Evolutionary conservation across 2,329 filamentous ascomycete genomes (phyloP).

Genomic region (Calonectria honghensis): DNA sequence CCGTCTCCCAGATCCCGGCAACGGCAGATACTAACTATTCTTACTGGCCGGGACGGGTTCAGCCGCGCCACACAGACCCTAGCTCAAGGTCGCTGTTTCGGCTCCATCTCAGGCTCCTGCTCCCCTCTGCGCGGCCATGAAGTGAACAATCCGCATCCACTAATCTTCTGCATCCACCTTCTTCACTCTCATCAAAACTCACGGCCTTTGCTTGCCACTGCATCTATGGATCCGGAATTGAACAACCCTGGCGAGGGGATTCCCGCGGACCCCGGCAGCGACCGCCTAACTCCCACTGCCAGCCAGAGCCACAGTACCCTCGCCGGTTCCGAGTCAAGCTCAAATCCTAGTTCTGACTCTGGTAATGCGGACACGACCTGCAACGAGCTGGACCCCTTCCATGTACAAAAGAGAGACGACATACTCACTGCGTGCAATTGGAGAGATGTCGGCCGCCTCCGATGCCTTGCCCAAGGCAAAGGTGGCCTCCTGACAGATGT

Average conservation of each 20-base stretch:
- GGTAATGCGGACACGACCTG: conserved; percentile 35
- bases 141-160: conserved; percentile 37
- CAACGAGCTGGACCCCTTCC: conserved; percentile 42
- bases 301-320: conserved; percentile 41
- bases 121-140: conserved; percentile 39
- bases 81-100: conserved; percentile 36
- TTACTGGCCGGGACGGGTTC: conserved; percentile 24
- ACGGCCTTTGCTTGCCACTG: not conserved
- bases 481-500: conserved; percentile 82
- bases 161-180: conserved; percentile 20
- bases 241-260: conserved; percentile 29
- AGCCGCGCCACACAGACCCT: conserved; percentile 43
- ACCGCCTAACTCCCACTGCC: conserved; percentile 37
- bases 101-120: conserved; percentile 25
- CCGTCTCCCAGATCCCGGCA: conserved; percentile 11
- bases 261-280: conserved; percentile 32
- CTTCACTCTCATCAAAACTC: conserved; percentile 15
- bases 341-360: conserved; percentile 32
- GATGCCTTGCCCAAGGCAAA: conserved; percentile 74
- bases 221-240: conserved; percentile 43
- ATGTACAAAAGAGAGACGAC: conserved; percentile 60
- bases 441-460: conserved; percentile 74
- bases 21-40: conserved; percentile 15
- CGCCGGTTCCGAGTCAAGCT: conserved; percentile 38
- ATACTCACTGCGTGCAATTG: conserved; percentile 75